These are phyloP conservation scores for Purpureocillium lavendulum DNA, from an alignment of 2,329 filamentous ascomycete species.

Conservation along the genomic window DNA sequence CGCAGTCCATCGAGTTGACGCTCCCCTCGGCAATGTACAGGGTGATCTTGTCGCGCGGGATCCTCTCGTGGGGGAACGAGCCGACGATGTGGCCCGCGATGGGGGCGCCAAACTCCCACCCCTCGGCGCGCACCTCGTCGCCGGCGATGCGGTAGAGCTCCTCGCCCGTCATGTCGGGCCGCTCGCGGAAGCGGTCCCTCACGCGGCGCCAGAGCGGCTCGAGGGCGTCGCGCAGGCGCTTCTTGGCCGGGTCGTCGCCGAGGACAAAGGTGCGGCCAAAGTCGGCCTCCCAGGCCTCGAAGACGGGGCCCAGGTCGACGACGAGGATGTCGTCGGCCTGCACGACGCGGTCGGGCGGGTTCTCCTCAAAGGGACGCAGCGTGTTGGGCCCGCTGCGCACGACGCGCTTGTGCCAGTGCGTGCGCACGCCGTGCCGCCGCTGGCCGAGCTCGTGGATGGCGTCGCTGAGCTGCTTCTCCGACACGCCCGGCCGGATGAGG, in stretches of 20 bases:
- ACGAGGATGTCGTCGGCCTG: conserved; percentile 40
- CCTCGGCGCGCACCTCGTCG: conserved; percentile 24
- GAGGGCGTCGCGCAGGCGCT: conserved; percentile 32
- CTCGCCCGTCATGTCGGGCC: conserved; percentile 37
- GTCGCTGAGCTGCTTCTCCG: conserved; percentile 36
- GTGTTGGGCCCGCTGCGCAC: conserved; percentile 42
- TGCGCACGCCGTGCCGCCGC: conserved; percentile 27
- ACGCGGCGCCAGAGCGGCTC: conserved; percentile 37
- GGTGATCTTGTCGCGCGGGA: conserved; percentile 34
- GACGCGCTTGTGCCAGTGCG: conserved; percentile 45
- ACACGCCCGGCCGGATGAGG: conserved; percentile 37
- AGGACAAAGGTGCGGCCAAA: conserved; percentile 45
- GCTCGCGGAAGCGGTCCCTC: conserved; percentile 27
- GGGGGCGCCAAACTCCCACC: conserved; percentile 34
- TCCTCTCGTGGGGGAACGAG: conserved; percentile 41
- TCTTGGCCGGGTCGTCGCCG: conserved; percentile 35
- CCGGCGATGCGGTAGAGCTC: conserved; percentile 36
- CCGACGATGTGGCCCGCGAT: conserved; percentile 41
- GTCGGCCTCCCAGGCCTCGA: conserved; percentile 44
- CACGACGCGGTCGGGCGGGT: conserved; percentile 39
- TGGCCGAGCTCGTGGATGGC: conserved; percentile 30
- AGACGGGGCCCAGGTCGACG: conserved; percentile 43
- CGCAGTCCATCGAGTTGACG: conserved; percentile 26
- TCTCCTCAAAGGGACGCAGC: conserved; percentile 35
- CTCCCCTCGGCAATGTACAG: conserved; percentile 38